Conservation (phyloP, 768 basidiomycete species). For the Gloeopeniophorella convolvens region DNA sequence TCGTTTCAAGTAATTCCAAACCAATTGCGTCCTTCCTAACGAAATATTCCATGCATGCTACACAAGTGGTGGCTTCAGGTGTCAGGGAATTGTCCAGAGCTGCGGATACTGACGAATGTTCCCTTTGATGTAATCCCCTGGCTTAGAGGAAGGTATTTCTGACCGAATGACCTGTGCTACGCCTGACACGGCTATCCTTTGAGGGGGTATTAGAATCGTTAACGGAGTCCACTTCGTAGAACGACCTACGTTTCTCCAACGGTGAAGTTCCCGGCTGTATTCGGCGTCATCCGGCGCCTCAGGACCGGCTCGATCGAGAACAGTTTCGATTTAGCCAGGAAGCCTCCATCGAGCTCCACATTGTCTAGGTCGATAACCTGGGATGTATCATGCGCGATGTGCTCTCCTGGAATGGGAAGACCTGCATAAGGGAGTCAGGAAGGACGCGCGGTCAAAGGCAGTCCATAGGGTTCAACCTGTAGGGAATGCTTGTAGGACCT, state of each 20-base stretch:
- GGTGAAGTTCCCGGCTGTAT: slow-evolving; percentile 12
- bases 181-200: slow-evolving; percentile 25
- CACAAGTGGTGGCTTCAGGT: not conserved
- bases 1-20: slow-evolving; percentile 34
- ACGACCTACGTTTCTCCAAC: not conserved
- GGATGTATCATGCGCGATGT: slow-evolving; percentile 1
- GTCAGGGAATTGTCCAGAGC: not conserved
- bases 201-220: not conserved
- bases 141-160: slow-evolving; percentile 28
- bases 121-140: slow-evolving; percentile 40
- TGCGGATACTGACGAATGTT: slow-evolving; percentile 13
- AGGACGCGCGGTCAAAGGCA: too few species aligned
- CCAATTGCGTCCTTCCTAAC: slow-evolving; percentile 24
- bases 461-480: too few species aligned
- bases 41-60: slow-evolving; percentile 39
- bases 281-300: slow-evolving; percentile 24
- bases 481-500: too few species aligned
- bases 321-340: slow-evolving; percentile 18
- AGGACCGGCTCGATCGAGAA: slow-evolving; percentile 41
- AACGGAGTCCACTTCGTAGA: not conserved
- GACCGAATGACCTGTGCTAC: slow-evolving; percentile 42
- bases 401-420: slow-evolving; percentile 12
- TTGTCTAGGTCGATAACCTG: slow-evolving; percentile 16
- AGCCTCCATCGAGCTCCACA: slow-evolving; percentile 6
- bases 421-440: too few species aligned